phyloP scores from a whole-genome alignment of 495 filamentous ascomycete genomes.

The Darksidea phi region DNA sequence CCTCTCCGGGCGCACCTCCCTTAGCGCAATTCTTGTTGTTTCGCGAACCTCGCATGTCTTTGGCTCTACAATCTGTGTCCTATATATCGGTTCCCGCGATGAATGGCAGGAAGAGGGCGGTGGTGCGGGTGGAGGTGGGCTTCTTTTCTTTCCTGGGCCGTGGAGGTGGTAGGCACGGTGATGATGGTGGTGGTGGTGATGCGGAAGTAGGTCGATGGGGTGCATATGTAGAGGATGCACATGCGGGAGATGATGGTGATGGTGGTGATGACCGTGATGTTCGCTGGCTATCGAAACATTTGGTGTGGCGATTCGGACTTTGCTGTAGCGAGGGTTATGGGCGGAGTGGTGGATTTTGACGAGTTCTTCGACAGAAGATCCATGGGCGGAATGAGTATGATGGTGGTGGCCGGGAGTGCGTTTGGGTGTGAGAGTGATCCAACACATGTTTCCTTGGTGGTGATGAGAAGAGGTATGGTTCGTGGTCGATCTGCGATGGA shows the following conservation, averaged over 20 bases:
- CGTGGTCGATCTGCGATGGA: background rate
- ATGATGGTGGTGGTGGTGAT: conserved; percentile 6
- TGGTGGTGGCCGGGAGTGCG: conserved; percentile 1
- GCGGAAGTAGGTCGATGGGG: too few species aligned
- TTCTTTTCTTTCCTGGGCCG: conserved; percentile 19
- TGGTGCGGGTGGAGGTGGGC: background rate
- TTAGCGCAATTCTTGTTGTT: conserved; percentile 23
- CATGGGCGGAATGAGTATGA: conserved; percentile 5
- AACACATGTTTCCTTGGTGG: conserved; percentile 21
- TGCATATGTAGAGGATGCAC: conserved; percentile 8
- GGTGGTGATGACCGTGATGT: background rate
- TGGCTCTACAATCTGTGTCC: conserved; percentile 14
- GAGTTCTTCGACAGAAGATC: conserved; percentile 21
- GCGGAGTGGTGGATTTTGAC: conserved; percentile 7
- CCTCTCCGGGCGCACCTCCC: conserved; percentile 1
- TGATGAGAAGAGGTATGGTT: background rate
- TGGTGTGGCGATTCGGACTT: conserved; percentile 7
- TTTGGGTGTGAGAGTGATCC: conserved; percentile 24
- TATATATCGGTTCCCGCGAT: conserved; percentile 4
- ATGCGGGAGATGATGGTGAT: conserved; percentile 6
- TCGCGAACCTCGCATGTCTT: conserved; percentile 5
- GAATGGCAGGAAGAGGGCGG: conserved; percentile 5
- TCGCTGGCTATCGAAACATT: background rate
- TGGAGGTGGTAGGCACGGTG: conserved; percentile 5
- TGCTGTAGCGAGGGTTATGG: background rate